phyloP scores from a whole-genome alignment of 768 basidiomycete genomes.

The Suillus americanus region DNA sequence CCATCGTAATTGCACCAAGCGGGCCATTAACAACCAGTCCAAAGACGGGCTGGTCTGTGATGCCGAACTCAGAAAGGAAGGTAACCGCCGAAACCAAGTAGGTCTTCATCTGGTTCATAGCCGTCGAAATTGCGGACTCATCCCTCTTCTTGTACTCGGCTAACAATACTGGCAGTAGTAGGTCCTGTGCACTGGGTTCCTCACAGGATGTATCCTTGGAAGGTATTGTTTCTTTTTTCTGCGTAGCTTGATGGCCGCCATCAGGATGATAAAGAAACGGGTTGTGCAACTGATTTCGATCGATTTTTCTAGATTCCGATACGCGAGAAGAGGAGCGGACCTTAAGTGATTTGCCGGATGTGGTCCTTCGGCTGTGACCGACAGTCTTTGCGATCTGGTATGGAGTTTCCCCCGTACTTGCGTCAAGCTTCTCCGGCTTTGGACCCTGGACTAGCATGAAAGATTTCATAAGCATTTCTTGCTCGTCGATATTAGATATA shows the following conservation, averaged over 20 bases:
- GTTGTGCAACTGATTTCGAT: fast-evolving
- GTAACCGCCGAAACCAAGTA: background rate
- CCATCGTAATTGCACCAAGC: background rate
- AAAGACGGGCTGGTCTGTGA: slow-evolving; percentile 3
- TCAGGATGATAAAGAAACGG: background rate
- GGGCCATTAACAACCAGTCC: background rate
- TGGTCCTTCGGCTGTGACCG: background rate
- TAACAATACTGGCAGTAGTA: background rate
- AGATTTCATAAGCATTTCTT: background rate
- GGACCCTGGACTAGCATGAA: background rate
- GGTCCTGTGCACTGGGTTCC: background rate
- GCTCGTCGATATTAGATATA: background rate
- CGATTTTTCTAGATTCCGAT: fast-evolving
- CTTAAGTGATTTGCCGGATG: background rate
- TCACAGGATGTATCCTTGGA: background rate
- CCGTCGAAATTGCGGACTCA: background rate
- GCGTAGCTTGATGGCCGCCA: background rate
- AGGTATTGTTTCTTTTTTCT: background rate
- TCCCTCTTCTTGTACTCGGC: background rate
- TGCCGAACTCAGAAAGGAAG: background rate
- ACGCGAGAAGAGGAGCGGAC: background rate
- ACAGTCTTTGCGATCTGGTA: background rate
- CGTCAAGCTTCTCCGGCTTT: background rate
- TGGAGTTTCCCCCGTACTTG: background rate
- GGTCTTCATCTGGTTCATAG: background rate